These are phyloP conservation scores for Suillus hirtellus DNA, from an alignment of 768 basidiomycete species.

Conservation along the genomic window DNA sequence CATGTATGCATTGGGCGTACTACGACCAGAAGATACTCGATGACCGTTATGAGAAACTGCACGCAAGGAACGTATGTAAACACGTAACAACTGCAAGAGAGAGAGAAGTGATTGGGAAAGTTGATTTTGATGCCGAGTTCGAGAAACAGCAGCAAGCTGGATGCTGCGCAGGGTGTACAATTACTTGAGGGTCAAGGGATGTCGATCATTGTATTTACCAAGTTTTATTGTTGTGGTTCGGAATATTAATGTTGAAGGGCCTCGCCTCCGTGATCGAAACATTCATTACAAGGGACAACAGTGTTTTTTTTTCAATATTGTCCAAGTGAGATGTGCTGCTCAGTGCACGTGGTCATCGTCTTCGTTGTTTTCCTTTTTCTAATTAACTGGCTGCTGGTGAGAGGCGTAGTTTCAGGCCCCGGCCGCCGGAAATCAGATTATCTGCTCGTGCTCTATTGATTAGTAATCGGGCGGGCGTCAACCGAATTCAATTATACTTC, in stretches of 20 bases:
- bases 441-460: too few species aligned
- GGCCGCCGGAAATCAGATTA: too few species aligned
- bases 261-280: not conserved
- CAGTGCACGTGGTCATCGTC: too few species aligned
- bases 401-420: too few species aligned
- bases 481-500: too few species aligned
- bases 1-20: not conserved
- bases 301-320: not conserved
- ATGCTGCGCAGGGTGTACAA: conserved; percentile 1
- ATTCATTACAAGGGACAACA: conserved; percentile 15
- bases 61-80: not conserved
- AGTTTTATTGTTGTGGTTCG: not conserved
- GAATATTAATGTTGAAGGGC: not conserved
- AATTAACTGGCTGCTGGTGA: too few species aligned
- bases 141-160: not conserved
- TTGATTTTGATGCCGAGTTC: not conserved
- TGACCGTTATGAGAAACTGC: not conserved
- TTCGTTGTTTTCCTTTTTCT: too few species aligned
- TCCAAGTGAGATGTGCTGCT: conserved; percentile 3
- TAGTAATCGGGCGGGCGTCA: too few species aligned
- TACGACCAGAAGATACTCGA: conserved; percentile 1
- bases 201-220: not conserved
- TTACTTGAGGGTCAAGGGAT: not conserved
- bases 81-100: not conserved
- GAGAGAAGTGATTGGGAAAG: not conserved